These are phyloP conservation scores for Tephrocybe sp. DNA, from an alignment of 768 basidiomycete species.

Conservation along the genomic window DNA sequence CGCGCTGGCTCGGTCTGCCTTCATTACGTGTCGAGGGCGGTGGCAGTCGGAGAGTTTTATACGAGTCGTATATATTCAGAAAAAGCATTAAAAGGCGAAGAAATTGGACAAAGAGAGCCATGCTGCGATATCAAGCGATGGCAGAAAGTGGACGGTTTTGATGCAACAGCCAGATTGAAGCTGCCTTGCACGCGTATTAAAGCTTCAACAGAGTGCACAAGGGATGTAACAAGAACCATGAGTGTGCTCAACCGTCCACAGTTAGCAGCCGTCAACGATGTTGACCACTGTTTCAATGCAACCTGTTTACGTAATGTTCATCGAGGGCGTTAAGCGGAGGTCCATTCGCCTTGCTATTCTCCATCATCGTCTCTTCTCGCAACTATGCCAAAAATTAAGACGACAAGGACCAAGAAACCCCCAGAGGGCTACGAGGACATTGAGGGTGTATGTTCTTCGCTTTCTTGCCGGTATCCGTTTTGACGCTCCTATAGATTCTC, in stretches of 20 bases:
- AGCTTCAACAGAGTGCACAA: slow-evolving; percentile 3
- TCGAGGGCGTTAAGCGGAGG: slow-evolving; percentile 8
- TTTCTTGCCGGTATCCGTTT: not conserved
- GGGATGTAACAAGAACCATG: slow-evolving; percentile 14
- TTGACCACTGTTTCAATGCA: slow-evolving; percentile 14
- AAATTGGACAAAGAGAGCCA: slow-evolving; percentile 68
- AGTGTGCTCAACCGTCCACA: slow-evolving; percentile 7
- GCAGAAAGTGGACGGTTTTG: not conserved
- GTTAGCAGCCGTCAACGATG: slow-evolving; percentile 6
- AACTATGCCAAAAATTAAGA: slow-evolving; percentile 92
- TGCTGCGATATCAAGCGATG: slow-evolving; percentile 26
- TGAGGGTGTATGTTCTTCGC: slow-evolving; percentile 54
- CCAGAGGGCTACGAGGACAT: slow-evolving; percentile 97
- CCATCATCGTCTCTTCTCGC: slow-evolving; percentile 11
- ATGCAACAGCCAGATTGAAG: not conserved
- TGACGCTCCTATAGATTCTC: slow-evolving; percentile 60
- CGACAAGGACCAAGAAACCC: slow-evolving; percentile 88
- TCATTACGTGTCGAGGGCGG: slow-evolving; percentile 52
- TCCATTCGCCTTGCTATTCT: not conserved
- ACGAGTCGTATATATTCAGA: slow-evolving; percentile 81
- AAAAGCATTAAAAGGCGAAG: slow-evolving; percentile 73
- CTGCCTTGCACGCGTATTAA: slow-evolving; percentile 14
- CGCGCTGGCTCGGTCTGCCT: slow-evolving; percentile 64
- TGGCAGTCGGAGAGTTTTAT: slow-evolving; percentile 76
- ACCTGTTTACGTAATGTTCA: slow-evolving; percentile 17